Percentiles rank a stretch among this genome's conserved stretches.
These are phyloP conservation scores for Annulohypoxylon maeteangense DNA, from an alignment of 495 filamentous ascomycete species.

Conservation along the genomic window DNA sequence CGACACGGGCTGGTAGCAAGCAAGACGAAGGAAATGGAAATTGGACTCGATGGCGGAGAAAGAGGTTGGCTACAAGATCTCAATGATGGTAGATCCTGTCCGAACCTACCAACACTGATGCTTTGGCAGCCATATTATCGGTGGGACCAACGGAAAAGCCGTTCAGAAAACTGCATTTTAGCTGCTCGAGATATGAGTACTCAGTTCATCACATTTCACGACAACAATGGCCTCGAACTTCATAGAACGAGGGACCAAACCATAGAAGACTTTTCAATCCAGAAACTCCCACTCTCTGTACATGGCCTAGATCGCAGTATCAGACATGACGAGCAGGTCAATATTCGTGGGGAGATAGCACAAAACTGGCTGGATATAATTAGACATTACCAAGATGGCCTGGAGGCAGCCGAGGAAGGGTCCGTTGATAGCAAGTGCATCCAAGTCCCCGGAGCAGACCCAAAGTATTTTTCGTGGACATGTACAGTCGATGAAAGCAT, in stretches of 20 bases:
- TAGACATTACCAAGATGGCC: too few relatives aligned
- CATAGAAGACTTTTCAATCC: background rate
- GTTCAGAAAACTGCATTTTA: background rate
- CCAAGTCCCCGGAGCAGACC: background rate
- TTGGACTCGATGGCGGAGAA: background rate
- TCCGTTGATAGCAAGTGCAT: background rate
- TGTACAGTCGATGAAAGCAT: background rate
- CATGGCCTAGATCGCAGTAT: background rate
- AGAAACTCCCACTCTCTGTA: background rate
- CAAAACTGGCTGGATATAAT: background rate
- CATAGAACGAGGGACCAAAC: background rate
- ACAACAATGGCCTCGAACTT: background rate
- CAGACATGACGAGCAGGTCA: background rate
- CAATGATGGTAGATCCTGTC: background rate
- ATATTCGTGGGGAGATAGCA: background rate
- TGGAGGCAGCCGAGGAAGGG: too few relatives aligned
- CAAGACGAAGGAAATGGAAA: background rate
- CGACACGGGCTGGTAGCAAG: background rate
- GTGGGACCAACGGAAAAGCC: background rate
- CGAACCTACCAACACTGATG: background rate
- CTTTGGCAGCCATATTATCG: background rate
- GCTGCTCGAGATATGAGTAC: too few relatives aligned
- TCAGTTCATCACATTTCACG: background rate
- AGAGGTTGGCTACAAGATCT: conserved; percentile 11
- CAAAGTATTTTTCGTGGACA: background rate